These are phyloP conservation scores for Aspergillus hiratsukae DNA, from an alignment of 2,329 filamentous ascomycete species.

Conservation along the genomic window DNA sequence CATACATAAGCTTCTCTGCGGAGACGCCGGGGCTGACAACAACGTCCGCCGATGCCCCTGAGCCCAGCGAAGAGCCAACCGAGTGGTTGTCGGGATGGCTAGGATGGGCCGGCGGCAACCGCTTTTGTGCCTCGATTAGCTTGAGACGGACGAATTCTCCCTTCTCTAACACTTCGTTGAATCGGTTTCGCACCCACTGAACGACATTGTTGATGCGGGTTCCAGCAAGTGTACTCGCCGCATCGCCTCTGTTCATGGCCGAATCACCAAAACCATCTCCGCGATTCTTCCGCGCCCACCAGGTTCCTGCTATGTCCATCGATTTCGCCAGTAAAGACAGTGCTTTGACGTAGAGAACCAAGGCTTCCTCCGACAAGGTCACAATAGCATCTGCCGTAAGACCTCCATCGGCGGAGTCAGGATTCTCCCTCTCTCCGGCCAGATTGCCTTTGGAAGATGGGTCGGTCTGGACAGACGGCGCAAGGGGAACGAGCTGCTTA, in stretches of 20 bases:
- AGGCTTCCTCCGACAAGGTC: constrained; percentile 83
- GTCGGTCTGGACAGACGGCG: constrained; percentile 58
- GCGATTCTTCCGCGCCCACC: constrained; percentile 81
- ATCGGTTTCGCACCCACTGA: constrained; percentile 88
- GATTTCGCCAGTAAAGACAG: constrained; percentile 84
- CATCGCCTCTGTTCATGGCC: constrained; percentile 41
- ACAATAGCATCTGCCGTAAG: constrained; percentile 83
- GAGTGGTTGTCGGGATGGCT: constrained; percentile 77
- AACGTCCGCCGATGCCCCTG: constrained; percentile 69
- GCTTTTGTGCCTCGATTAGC: constrained; percentile 77
- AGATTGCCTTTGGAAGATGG: constrained; percentile 22
- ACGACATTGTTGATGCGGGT: constrained; percentile 86
- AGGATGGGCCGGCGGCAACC: constrained; percentile 77
- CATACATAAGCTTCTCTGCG: constrained; percentile 96
- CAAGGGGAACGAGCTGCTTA: constrained; percentile 86
- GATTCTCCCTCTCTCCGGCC: constrained; percentile 32
- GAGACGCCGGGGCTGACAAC: constrained; percentile 83
- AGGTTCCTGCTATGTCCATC: constrained; percentile 89
- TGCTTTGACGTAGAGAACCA: constrained; percentile 95
- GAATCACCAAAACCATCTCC: constrained; percentile 51
- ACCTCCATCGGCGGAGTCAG: constrained; percentile 64
- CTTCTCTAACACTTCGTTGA: constrained; percentile 97
- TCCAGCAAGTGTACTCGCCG: constrained; percentile 51
- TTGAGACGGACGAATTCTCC: constrained; percentile 89
- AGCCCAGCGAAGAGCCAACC: constrained; percentile 52